These are phyloP conservation scores for Exutisphaerella laricina DNA, from an alignment of 2,329 filamentous ascomycete genomes.

Conservation along the genomic window DNA sequence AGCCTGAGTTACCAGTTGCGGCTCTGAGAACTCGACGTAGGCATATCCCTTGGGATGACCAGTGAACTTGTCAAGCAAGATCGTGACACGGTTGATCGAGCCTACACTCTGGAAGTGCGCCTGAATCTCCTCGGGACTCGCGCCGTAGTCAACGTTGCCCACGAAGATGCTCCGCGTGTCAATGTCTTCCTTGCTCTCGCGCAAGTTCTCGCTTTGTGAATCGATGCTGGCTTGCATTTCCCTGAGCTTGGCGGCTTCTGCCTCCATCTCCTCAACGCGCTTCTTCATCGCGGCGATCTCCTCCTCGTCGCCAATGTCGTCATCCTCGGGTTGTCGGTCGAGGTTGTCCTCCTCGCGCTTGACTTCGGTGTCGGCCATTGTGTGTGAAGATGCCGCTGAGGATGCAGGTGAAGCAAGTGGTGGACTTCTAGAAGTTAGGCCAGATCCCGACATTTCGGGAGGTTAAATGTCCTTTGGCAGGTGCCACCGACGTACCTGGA, in stretches of 20 bases:
- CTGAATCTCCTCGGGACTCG: constrained; percentile 95
- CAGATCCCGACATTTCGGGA: constrained; percentile 7
- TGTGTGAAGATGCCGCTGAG: constrained; percentile 19
- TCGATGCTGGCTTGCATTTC: constrained; percentile 62
- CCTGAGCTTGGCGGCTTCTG: constrained; percentile 53
- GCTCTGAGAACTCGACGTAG: constrained; percentile 97
- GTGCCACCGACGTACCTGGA: constrained; percentile 12
- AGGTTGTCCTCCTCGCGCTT: constrained; percentile 25
- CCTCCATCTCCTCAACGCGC: constrained; percentile 52
- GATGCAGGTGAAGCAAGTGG: constrained; percentile 15
- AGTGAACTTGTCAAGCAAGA: constrained; percentile 95
- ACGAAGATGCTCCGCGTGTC: constrained; percentile 96
- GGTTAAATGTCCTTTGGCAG: constrained; percentile 4
- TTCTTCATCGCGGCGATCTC: constrained; percentile 49
- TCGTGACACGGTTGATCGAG: constrained; percentile 96
- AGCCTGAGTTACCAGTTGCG: constrained; percentile 84
- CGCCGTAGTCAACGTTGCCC: constrained; percentile 96
- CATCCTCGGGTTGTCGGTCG: constrained; percentile 25
- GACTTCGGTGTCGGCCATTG: constrained; percentile 27
- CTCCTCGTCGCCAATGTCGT: constrained; percentile 34
- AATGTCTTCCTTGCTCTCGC: constrained; percentile 92
- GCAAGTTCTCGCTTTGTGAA: constrained; percentile 72
- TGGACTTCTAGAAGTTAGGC: constrained; percentile 6
- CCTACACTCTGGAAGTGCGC: constrained; percentile 97
- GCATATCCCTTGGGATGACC: constrained; percentile 99